Evolutionary conservation across 2,329 filamentous ascomycete genomes (phyloP).

Genomic region (Aspergillus sp.): DNA sequence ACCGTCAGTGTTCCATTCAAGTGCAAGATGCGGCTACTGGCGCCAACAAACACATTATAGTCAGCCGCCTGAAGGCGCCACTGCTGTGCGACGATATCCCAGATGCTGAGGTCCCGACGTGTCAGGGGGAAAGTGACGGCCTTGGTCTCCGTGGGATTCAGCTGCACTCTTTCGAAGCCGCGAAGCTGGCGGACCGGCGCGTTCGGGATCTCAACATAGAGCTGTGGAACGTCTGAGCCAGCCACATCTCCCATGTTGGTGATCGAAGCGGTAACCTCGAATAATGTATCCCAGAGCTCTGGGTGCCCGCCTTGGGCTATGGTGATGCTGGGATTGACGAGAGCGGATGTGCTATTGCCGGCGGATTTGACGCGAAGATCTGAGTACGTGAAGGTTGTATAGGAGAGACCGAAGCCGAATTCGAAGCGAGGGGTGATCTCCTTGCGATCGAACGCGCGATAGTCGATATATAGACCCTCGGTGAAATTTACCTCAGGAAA

Average conservation of each 20-base stretch:
- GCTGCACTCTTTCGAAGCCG: background rate
- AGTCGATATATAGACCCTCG: background rate
- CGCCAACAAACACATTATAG: background rate
- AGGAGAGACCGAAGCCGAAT: background rate
- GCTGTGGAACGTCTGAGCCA: background rate
- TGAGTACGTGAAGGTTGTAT: background rate
- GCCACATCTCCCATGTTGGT: background rate
- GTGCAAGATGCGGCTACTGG: background rate
- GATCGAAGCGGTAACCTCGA: background rate
- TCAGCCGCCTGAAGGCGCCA: background rate
- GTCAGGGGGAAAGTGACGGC: background rate
- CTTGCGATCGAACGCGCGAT: background rate
- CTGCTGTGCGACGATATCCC: background rate
- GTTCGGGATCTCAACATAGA: background rate
- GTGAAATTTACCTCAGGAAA: background rate
- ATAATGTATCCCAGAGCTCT: background rate
- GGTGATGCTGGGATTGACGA: background rate
- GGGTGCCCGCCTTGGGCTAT: background rate
- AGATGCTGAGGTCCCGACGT: background rate
- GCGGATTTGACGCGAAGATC: background rate
- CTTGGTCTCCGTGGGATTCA: background rate
- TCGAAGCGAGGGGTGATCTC: background rate
- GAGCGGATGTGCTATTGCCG: background rate
- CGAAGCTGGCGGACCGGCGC: background rate
- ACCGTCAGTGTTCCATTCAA: too few species aligned